Evolutionary conservation across 2,329 filamentous ascomycete genomes (phyloP).

Genomic region (Chaetothyriales sp.): DNA sequence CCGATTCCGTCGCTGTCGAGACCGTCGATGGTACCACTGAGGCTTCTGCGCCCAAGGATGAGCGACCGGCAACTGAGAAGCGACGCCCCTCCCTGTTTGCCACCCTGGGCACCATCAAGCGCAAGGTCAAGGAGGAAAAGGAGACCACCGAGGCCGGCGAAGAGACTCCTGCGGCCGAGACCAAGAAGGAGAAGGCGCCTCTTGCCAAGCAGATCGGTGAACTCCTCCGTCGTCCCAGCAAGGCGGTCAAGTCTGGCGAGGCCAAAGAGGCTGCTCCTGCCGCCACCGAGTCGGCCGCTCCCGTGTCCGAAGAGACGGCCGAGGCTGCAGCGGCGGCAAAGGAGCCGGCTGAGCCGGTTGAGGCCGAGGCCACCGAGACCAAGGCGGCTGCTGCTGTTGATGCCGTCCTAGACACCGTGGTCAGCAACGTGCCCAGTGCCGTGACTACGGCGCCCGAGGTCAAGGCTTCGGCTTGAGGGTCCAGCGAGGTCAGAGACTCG

Average conservation of each 20-base stretch:
- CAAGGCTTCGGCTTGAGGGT: constrained; percentile 20
- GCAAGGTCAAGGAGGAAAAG: constrained; percentile 36
- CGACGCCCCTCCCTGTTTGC: constrained; percentile 42
- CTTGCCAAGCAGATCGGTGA: constrained; percentile 25
- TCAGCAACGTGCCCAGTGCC: constrained; percentile 6
- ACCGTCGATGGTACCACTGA: constrained; percentile 9
- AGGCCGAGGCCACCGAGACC: constrained; percentile 10
- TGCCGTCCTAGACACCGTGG: constrained; percentile 9
- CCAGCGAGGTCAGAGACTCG: constrained; percentile 19
- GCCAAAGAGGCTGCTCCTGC: constrained; percentile 20
- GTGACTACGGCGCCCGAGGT: constrained; percentile 12
- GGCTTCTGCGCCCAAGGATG: constrained; percentile 24
- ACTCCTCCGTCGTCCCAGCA: constrained; percentile 37
- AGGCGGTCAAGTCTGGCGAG: constrained; percentile 30
- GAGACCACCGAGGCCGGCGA: constrained; percentile 30
- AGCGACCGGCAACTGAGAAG: constrained; percentile 29
- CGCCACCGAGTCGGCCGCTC: constrained; percentile 10
- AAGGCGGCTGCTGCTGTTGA: constrained; percentile 9
- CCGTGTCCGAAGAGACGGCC: constrained; percentile 13
- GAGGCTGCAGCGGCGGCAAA: constrained; percentile 12
- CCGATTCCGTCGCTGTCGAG: constrained; percentile 12
- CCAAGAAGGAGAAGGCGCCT: constrained; percentile 28
- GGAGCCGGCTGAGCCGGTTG: constrained; percentile 3
- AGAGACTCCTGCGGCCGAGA: constrained; percentile 23
- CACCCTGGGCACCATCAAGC: constrained; percentile 39